phyloP scores from a whole-genome alignment of 345 rosid genomes.

The Acer negundo region DNA sequence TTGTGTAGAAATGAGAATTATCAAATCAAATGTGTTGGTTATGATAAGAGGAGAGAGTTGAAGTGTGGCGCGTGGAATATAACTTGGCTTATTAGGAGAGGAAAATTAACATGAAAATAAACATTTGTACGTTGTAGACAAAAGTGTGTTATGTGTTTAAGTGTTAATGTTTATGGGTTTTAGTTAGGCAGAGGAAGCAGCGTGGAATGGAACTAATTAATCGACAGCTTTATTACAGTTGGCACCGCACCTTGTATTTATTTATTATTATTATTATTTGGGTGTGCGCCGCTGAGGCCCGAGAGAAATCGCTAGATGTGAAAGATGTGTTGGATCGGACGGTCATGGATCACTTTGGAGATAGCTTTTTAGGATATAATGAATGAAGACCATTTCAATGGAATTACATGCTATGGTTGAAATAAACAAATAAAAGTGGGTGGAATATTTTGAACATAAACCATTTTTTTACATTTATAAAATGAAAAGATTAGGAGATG shows the following conservation, averaged over 20 bases:
- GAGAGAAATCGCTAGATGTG: not conserved
- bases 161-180: not conserved
- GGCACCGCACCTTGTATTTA: conserved; percentile 34
- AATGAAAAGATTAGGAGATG: not conserved
- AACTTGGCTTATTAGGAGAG: not conserved
- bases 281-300: not conserved
- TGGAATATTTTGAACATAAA: not conserved
- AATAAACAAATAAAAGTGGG: not conserved
- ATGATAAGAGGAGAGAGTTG: not conserved
- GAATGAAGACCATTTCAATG: not conserved
- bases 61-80: conserved; percentile 23
- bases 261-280: not conserved
- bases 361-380: not conserved
- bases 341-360: not conserved
- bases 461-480: not conserved
- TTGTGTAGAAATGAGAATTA: conserved; percentile 13
- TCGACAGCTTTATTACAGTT: conserved; percentile 47
- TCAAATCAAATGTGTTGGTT: not conserved
- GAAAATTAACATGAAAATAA: not conserved
- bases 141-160: not conserved
- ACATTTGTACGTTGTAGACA: not conserved
- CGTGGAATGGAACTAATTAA: conserved; percentile 17
- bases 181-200: conserved; percentile 10
- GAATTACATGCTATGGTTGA: not conserved
- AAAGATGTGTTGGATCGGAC: not conserved